These are phyloP conservation scores for Ramularia endophylla DNA, from an alignment of 2,329 filamentous ascomycete genomes.

Conservation along the genomic window DNA sequence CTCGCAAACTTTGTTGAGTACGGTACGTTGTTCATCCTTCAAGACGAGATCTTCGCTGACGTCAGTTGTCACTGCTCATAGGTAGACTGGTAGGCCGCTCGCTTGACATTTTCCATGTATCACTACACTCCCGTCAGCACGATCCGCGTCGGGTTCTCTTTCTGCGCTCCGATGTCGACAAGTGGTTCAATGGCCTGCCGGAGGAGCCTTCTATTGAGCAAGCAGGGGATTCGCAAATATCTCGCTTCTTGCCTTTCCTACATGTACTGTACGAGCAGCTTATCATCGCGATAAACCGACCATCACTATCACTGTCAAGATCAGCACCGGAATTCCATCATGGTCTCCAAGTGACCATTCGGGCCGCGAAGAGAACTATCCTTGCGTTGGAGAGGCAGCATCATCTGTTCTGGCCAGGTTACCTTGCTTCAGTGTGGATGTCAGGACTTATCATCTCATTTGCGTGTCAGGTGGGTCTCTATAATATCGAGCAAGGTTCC, in stretches of 20 bases:
- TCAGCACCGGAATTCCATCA: slow-evolving; percentile 27
- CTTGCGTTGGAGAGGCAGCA: slow-evolving; percentile 20
- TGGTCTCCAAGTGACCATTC: slow-evolving; percentile 28
- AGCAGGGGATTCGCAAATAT: slow-evolving; percentile 14
- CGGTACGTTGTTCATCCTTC: slow-evolving; percentile 1
- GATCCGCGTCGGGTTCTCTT: slow-evolving; percentile 17
- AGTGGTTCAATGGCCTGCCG: slow-evolving; percentile 22
- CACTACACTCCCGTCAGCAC: slow-evolving; percentile 15
- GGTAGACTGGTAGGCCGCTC: slow-evolving; percentile 17
- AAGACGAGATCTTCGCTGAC: too few relatives aligned
- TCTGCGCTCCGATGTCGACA: slow-evolving; percentile 20
- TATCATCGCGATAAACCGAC: slow-evolving; percentile 31
- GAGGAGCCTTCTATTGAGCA: slow-evolving; percentile 12
- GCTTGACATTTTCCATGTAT: slow-evolving; percentile 20
- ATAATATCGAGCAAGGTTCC: slow-evolving; percentile 21
- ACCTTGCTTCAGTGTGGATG: slow-evolving; percentile 35
- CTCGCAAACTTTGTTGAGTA: slow-evolving; percentile 21
- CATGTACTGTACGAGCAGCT: slow-evolving; percentile 31
- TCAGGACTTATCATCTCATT: slow-evolving; percentile 34
- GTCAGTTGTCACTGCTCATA: neutral
- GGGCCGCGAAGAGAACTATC: slow-evolving; percentile 27
- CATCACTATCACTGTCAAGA: slow-evolving; percentile 31
- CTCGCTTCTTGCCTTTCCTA: slow-evolving; percentile 26
- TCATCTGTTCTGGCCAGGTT: slow-evolving; percentile 30
- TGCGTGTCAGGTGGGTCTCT: slow-evolving; percentile 28